Conservation (phyloP, 2,329 filamentous ascomycete genomes). For the Tricladium varicosporioides region DNA sequence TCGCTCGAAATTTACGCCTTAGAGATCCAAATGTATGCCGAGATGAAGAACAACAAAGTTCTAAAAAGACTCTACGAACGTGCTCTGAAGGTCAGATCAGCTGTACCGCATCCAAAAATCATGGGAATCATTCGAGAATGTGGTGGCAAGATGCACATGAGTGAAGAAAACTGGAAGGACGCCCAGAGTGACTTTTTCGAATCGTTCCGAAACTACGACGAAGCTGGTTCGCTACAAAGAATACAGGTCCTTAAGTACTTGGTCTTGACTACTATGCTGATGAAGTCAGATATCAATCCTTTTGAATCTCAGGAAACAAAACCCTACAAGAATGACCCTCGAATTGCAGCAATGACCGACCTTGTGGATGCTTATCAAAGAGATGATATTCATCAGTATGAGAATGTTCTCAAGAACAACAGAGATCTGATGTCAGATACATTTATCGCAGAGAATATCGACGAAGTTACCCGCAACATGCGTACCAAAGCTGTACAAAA, state of each 20-base stretch:
- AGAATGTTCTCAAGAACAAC: constrained; percentile 82
- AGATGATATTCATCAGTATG: constrained; percentile 90
- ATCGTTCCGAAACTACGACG: constrained; percentile 97
- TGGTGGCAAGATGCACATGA: constrained; percentile 99
- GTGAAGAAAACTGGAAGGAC: constrained; percentile 98
- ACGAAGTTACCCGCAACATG: constrained; percentile 98
- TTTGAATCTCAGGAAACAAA: constrained; percentile 99
- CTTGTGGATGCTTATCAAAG: constrained; percentile 95
- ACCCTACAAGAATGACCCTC: constrained; percentile 92
- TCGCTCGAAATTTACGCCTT: constrained; percentile 93
- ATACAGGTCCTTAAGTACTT: constrained; percentile 98
- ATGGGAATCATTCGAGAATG: constrained; percentile 99
- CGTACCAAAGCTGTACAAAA: constrained; percentile 93
- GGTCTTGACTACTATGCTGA: constrained; percentile 94
- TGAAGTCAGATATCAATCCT: constrained; percentile 97
- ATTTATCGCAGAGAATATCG: constrained; percentile 98
- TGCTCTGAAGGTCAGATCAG: constrained; percentile 89
- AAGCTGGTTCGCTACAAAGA: constrained; percentile 91
- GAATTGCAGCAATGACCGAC: constrained; percentile 95
- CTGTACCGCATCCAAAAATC: constrained; percentile 96
- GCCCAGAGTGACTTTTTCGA: constrained; percentile 98
- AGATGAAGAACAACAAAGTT: constrained; percentile 96
- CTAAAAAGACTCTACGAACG: constrained; percentile 90
- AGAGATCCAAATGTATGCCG: constrained; percentile 98
- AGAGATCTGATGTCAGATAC: constrained; percentile 85